Base-by-base conservation (phyloP, 768 basidiomycete species). In the Panaeolus papilionaceus region DNA sequence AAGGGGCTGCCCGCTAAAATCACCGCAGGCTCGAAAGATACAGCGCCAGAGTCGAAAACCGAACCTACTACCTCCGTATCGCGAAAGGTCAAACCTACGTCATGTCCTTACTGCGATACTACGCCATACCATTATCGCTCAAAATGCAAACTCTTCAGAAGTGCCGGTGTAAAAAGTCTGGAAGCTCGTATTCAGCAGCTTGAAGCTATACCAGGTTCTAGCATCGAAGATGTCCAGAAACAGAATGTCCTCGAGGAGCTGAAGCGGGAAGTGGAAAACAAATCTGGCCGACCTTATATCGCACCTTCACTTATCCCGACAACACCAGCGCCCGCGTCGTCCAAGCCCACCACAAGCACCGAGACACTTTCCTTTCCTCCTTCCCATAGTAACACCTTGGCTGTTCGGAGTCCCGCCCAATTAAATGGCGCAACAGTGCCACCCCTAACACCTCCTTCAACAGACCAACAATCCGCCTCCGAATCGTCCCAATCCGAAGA, bases 51-150 rank as follows among this genome's bases (percentile, higher is more conserved):
- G 23, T 18, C 64, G n/a, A 58, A 63, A 44, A 8, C 58, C 8
- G 44, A 63, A 23, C 38, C 63, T 33, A 33, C 54, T 16, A 28
- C 33, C 1, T 37, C 54, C 0, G 28, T n/a, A n/a, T 37, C 28
- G 14, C 54, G 54, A 58, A 58, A 37, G n/a, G 54, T 16, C 1
- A 58, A 58, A 16, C 38, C 63, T 47, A 1, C 45, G 10, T 61
- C 12, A 28, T 76, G 88, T 68, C 83, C 83, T 45, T 76, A 87
- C 23, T 90, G 89, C 74, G 75, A 77, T 20, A 74, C 74, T 54
- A 69, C 70, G 4, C 82, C 85, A 7, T 77, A 79, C 44, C 89
- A 90, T 68, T 76, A 80, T 64, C 83, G 82, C n/a, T 79, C 79
- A 62, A 74, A 74, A 51, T 90, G 89, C 72, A 85, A 86, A 5